Conservation (phyloP, 2,329 filamentous ascomycete genomes). For the Ceratocystis albifundus region DNA sequence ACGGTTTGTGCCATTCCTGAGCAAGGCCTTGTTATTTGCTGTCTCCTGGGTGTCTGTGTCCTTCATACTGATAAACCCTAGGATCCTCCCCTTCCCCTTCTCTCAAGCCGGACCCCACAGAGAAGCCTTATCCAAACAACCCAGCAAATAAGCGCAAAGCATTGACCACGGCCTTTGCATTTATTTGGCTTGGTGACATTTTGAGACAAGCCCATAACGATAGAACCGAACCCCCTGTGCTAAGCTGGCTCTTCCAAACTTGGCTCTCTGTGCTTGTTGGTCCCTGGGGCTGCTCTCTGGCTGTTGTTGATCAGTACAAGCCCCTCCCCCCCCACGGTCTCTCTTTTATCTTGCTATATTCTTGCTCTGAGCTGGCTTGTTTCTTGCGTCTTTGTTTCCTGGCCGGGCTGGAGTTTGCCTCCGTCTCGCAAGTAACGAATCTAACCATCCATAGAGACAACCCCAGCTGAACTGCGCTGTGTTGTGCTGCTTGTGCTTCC, state of each 20-base stretch:
- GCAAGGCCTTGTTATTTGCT: too few relatives aligned
- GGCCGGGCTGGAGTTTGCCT: too few relatives aligned
- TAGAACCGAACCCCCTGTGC: not conserved
- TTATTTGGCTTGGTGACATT: slow-evolving; percentile 8
- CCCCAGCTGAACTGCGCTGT: not conserved
- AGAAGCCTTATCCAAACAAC: not conserved
- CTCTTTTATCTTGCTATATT: too few relatives aligned
- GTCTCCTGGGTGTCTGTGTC: not conserved
- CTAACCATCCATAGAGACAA: too few relatives aligned
- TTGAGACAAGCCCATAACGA: slow-evolving; percentile 15
- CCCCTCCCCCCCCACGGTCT: not conserved
- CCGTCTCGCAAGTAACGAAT: too few relatives aligned
- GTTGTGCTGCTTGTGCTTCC: not conserved
- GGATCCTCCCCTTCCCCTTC: not conserved
- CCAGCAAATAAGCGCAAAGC: slow-evolving; percentile 5
- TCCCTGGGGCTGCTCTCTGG: too few relatives aligned
- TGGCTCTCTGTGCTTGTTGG: too few relatives aligned
- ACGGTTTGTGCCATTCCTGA: not conserved
- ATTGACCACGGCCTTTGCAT: slow-evolving; percentile 2
- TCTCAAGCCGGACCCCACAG: not conserved
- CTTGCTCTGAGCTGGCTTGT: too few relatives aligned
- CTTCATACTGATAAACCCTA: not conserved
- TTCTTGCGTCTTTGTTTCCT: too few relatives aligned
- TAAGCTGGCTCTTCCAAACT: too few relatives aligned
- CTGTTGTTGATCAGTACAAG: too few relatives aligned